Evolutionary conservation across 2,329 filamentous ascomycete genomes (phyloP).

Genomic region (Grosmannia huntii): DNA sequence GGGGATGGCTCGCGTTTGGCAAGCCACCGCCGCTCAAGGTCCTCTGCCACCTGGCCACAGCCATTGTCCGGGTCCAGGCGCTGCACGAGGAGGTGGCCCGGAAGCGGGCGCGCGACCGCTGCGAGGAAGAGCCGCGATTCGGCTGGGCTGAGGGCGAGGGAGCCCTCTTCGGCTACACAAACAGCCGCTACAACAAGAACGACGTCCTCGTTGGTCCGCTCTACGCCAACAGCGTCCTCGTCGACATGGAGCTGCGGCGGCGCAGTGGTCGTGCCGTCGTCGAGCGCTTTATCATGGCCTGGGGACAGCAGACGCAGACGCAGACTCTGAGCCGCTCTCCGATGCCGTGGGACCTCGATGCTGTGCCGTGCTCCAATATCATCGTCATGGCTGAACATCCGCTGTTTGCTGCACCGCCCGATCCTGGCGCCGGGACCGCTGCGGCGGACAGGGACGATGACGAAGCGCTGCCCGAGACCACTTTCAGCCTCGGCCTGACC

Average conservation of each 20-base stretch:
- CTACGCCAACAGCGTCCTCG: conserved; percentile 43
- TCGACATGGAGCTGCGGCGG: conserved; percentile 77
- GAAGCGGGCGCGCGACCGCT: conserved; percentile 65
- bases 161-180: conserved; percentile 54
- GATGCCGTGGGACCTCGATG: conserved; percentile 6
- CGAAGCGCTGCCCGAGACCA: conserved; percentile 52
- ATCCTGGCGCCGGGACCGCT: conserved; percentile 19
- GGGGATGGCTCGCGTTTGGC: conserved; percentile 38
- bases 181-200: conserved; percentile 13
- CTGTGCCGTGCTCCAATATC: conserved; percentile 20
- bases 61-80: conserved; percentile 61
- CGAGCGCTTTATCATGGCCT: conserved; percentile 48
- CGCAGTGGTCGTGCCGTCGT: conserved; percentile 67
- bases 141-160: conserved; percentile 74
- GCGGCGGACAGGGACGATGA: conserved; percentile 22
- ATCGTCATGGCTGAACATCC: conserved; percentile 66
- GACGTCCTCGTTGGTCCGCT: conserved; percentile 10
- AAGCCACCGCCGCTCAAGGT: conserved; percentile 58
- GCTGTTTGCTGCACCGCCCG: conserved; percentile 42
- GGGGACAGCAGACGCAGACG: conserved; percentile 8
- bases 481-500: conserved; percentile 77
- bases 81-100: conserved; percentile 61
- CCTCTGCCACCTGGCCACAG: conserved; percentile 77
- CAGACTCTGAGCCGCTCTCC: not conserved
- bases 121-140: conserved; percentile 61